Percentiles rank a stretch among this genome's conserved stretches.
Evolutionary conservation across 306 rosid species (phyloP).

Genomic region (Oxytropis ochrocephala): DNA sequence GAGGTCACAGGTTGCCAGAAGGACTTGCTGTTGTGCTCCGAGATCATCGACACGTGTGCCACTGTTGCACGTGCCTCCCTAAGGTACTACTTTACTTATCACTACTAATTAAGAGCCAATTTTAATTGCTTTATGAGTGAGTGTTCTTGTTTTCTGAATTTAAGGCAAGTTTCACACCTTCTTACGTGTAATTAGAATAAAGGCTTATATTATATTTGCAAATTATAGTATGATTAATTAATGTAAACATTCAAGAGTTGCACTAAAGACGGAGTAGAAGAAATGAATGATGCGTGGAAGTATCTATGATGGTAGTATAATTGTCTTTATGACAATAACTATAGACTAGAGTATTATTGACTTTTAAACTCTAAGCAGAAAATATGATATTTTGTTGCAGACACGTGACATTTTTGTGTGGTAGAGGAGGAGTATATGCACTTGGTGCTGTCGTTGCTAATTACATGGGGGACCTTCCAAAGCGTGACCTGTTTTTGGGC

Average conservation of each 20-base stretch:
- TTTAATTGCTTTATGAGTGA: neutral
- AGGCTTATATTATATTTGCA: neutral
- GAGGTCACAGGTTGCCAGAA: constrained; percentile 44
- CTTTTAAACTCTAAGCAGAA: too few species aligned
- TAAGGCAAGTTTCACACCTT: neutral
- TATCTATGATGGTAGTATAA: neutral
- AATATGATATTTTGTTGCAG: constrained; percentile 27
- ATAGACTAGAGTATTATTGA: neutral
- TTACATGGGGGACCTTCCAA: constrained; percentile 53
- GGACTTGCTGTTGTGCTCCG: constrained; percentile 57
- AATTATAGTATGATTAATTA: neutral
- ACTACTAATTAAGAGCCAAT: neutral
- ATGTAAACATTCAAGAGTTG: too few species aligned
- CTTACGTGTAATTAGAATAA: neutral
- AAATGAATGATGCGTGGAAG: neutral
- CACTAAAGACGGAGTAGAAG: neutral
- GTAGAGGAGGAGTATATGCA: constrained; percentile 71
- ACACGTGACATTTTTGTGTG: constrained; percentile 79
- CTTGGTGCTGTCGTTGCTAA: constrained; percentile 78
- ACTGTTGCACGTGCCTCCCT: constrained; percentile 44
- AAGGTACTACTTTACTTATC: constrained; percentile 32
- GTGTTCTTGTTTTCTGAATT: neutral
- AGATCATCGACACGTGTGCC: constrained; percentile 56
- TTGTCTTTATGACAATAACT: neutral
- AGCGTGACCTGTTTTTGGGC: constrained; percentile 50